Conservation (phyloP, 1,284 basidiomycete genomes). For the Ceratobasidium sp. region DNA sequence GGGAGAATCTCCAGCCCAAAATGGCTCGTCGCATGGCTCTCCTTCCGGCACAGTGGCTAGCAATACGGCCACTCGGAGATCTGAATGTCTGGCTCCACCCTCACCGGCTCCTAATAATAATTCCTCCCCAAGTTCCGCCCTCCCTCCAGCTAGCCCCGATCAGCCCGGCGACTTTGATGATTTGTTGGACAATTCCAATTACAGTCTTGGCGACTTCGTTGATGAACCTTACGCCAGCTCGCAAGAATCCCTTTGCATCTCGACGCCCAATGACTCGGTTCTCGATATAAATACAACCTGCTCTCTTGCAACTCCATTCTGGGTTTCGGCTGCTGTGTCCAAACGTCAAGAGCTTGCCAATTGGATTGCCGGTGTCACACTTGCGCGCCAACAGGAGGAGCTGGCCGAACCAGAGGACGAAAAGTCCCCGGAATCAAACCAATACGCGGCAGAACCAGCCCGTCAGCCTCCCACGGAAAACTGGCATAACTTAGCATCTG, state of each 20-base stretch:
- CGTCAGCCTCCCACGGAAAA: neutral
- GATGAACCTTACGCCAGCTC: neutral
- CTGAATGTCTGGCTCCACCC: too few relatives aligned
- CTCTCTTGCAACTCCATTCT: neutral
- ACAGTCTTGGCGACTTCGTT: too few relatives aligned
- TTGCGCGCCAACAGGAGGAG: neutral
- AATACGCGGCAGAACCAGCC: neutral
- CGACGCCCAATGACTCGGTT: neutral
- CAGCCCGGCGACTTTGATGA: too few relatives aligned
- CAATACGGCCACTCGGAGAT: too few relatives aligned
- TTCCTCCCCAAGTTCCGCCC: too few relatives aligned
- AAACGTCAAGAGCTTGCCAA: neutral
- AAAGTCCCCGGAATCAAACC: neutral
- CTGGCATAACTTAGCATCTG: neutral
- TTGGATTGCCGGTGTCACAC: slow-evolving; percentile 3
- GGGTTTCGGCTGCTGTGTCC: neutral
- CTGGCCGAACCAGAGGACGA: neutral
- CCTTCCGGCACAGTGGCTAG: neutral
- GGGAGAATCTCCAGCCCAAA: too few relatives aligned
- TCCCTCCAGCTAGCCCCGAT: too few relatives aligned
- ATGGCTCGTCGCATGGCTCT: neutral
- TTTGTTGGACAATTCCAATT: too few relatives aligned
- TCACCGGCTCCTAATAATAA: too few relatives aligned
- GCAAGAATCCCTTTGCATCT: neutral
- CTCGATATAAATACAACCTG: neutral